Evolutionary conservation across 2,329 filamentous ascomycete species (phyloP).

Genomic region (Phaeophleospora eucalypticola): DNA sequence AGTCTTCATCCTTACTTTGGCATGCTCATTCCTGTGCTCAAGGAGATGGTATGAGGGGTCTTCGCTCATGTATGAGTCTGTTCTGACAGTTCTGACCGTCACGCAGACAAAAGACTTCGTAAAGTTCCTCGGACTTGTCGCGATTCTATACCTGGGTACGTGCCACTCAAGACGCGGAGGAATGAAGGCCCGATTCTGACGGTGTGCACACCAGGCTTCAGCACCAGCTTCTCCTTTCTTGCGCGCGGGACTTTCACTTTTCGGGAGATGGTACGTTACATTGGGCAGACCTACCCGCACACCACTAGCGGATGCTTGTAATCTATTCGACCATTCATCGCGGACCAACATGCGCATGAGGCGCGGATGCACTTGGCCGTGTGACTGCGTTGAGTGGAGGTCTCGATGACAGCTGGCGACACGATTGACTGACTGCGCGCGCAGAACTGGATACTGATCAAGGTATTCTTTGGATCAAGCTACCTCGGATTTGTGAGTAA

Average conservation of each 20-base stretch:
- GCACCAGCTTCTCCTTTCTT: constrained; percentile 79
- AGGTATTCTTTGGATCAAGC: constrained; percentile 75
- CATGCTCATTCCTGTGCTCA: constrained; percentile 81
- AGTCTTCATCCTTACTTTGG: constrained; percentile 88
- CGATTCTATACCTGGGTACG: constrained; percentile 72
- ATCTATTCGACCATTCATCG: not conserved
- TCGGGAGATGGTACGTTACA: constrained; percentile 51
- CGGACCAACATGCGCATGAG: not conserved
- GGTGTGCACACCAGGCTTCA: constrained; percentile 56
- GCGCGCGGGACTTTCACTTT: constrained; percentile 66
- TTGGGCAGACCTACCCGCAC: too few species aligned
- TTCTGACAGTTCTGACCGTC: constrained; percentile 6
- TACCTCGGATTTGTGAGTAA: constrained; percentile 67
- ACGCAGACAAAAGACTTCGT: constrained; percentile 74
- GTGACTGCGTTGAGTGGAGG: not conserved
- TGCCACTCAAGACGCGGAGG: constrained; percentile 10
- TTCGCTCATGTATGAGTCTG: constrained; percentile 1
- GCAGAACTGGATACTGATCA: constrained; percentile 47
- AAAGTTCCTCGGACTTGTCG: constrained; percentile 73
- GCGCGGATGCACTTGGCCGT: not conserved
- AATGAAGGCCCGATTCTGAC: constrained; percentile 5
- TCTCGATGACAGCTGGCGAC: not conserved
- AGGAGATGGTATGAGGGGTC: constrained; percentile 66
- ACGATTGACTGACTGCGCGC: not conserved
- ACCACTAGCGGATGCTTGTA: not conserved